These are phyloP conservation scores for Sergeia podlipaevii DNA, from an alignment of 208 protist species.

Conservation along the genomic window DNA sequence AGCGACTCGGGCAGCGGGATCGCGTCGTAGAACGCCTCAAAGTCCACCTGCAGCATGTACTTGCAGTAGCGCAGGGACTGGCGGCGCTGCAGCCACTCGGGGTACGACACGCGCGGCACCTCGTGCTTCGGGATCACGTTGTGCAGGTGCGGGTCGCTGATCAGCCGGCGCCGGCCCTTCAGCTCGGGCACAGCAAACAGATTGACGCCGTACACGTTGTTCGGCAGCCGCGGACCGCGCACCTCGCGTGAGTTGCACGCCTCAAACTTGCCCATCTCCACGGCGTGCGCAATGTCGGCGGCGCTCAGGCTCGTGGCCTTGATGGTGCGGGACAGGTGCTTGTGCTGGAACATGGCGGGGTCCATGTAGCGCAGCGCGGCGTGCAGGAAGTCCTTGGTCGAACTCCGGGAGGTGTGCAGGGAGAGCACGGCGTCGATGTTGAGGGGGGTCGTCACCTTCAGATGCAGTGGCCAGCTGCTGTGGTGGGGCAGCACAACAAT, in stretches of 20 bases:
- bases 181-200: constrained; percentile 14
- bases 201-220: constrained; percentile 15
- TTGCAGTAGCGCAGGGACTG: constrained; percentile 6
- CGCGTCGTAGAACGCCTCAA: constrained; percentile 34
- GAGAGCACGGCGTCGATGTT: constrained; percentile 4
- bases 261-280: too few relatives aligned
- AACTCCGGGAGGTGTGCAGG: not conserved
- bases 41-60: constrained; percentile 29
- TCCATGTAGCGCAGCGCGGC: not conserved
- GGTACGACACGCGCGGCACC: constrained; percentile 13
- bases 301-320: too few relatives aligned
- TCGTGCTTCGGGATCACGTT: constrained; percentile 12
- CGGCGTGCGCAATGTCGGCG: too few relatives aligned
- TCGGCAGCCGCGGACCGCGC: too few relatives aligned
- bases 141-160: constrained; percentile 26
- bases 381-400: not conserved
- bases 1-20: constrained; percentile 15
- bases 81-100: constrained; percentile 7
- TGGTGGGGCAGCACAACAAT: not conserved
- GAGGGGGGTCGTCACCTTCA: constrained; percentile 5
- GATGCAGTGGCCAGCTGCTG: constrained; percentile 7
- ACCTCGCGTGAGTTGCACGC: too few relatives aligned
- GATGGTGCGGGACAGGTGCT: too few relatives aligned
- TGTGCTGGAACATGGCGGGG: too few relatives aligned
- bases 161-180: constrained; percentile 22